These are phyloP conservation scores for Saccharum hybrid DNA, from an alignment of 202 grass and related monocot genomes.

Conservation along the genomic window DNA sequence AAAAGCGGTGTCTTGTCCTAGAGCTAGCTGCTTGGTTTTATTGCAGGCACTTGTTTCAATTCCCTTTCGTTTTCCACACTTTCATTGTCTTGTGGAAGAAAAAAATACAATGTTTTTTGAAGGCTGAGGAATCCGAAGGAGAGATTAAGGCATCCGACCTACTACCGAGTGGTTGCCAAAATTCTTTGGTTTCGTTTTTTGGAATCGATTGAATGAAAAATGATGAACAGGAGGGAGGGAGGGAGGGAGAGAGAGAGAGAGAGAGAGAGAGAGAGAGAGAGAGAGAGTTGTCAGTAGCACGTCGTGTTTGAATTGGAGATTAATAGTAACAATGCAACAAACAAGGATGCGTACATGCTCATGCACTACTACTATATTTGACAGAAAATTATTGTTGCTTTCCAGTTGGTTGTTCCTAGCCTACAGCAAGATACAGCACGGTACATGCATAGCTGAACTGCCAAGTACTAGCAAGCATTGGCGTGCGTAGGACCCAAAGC, in stretches of 20 bases:
- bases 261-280: too few relatives aligned
- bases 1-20: conserved; percentile 39
- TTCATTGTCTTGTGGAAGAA: conserved; percentile 36
- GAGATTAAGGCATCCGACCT: conserved; percentile 43
- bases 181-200: conserved; percentile 21
- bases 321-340: conserved; percentile 17
- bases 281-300: conserved; percentile 34
- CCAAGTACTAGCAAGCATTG: conserved; percentile 44
- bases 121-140: background rate
- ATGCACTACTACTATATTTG: background rate
- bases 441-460: conserved; percentile 48
- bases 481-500: conserved; percentile 64
- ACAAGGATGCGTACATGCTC: conserved; percentile 34
- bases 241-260: too few relatives aligned
- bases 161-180: conserved; percentile 19
- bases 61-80: conserved; percentile 47
- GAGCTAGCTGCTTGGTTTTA: conserved; percentile 34
- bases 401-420: conserved; percentile 44
- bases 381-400: conserved; percentile 46
- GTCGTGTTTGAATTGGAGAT: conserved; percentile 52
- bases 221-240: background rate
- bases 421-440: conserved; percentile 23
- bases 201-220: conserved; percentile 25
- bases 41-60: conserved; percentile 32
- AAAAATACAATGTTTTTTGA: background rate